These are phyloP conservation scores for Aspergillus japonicus DNA, from an alignment of 2,329 filamentous ascomycete species.

Conservation along the genomic window DNA sequence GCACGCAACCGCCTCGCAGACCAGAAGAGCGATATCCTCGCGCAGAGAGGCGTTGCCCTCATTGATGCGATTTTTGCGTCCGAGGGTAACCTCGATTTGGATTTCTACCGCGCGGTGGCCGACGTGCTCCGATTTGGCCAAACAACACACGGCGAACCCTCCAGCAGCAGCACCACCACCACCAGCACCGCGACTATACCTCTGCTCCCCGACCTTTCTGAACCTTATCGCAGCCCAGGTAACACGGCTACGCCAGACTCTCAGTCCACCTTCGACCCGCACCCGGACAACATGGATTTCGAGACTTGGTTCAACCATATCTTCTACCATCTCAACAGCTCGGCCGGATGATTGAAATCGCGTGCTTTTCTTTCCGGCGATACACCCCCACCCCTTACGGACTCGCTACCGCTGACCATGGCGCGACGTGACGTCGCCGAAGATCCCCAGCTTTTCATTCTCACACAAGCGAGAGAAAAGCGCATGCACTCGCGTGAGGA, in stretches of 20 bases:
- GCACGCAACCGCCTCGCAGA: conserved; percentile 23
- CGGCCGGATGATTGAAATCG: too few relatives aligned
- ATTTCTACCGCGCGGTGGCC: conserved; percentile 18
- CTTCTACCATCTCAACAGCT: conserved; percentile 14
- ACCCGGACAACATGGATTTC: conserved; percentile 24
- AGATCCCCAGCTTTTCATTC: too few relatives aligned
- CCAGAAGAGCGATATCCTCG: conserved; percentile 23
- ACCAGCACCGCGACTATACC: background rate
- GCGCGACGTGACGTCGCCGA: too few relatives aligned
- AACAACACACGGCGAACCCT: background rate
- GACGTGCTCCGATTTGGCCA: background rate
- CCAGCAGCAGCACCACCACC: background rate
- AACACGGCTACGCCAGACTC: background rate
- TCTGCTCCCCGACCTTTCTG: background rate
- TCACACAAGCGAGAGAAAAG: too few relatives aligned
- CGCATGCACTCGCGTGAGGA: too few relatives aligned
- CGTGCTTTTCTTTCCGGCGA: too few relatives aligned
- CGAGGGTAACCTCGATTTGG: conserved; percentile 5
- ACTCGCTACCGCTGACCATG: too few relatives aligned
- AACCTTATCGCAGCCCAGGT: background rate
- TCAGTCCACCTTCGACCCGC: conserved; percentile 9
- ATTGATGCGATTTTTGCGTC: conserved; percentile 27
- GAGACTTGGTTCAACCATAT: conserved; percentile 28
- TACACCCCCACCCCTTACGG: too few relatives aligned
- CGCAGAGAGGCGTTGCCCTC: conserved; percentile 26